Evolutionary conservation across 352 stramenopile species (phyloP), one percentile per base, ranked within the genome.

Genomic region (Pythium chondricola): DNA sequence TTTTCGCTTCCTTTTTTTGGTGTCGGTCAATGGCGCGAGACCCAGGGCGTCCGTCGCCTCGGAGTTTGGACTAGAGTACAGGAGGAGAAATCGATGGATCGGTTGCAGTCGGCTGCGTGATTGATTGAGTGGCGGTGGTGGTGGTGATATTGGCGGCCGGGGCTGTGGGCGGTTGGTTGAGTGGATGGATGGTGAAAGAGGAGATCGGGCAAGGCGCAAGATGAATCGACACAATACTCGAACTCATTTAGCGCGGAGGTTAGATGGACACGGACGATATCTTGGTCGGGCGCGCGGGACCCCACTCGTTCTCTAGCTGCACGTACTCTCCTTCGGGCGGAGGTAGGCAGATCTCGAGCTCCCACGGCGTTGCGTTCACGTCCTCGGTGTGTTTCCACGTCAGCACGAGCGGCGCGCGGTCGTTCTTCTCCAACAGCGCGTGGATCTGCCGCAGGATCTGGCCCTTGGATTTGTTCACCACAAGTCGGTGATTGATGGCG

Each of bases 261-360:
- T 89, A 90, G 45, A 93, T 91, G 41, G 79, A 91, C 27, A 91
- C 78, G 42, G 82, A 89, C 43, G 77, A 87, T 52, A 88, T 85
- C 64, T 91, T 91, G 48, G 76, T 90, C 46, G 79, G 82, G 37
- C 72, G 65, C 31, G 82, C 80, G 17, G 79, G 70, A 4, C 82
- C 82, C 82, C 82, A 93, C 56, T 93, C 82, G 61, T 93, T 91
- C 48, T 93, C 82, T 49, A 83, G 63, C 52, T 85, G 79, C 45
- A 74, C 75, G 55, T 81, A 91, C 47, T 85, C 78, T 42, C 82
- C 82, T 52, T 93, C 82, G 1, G 82, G 82, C 25, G 79, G 79
- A 17, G 79, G 74, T 56, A 91, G 74, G 42, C 74, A 85, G 18
- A 83, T 49, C 55, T 93, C 82, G 21, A 80, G 68, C 45, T 93